Percentiles rank a stretch among this genome's conserved stretches.
These are phyloP conservation scores for Musa balbisiana DNA, from an alignment of 202 grass and related monocot genomes.

Conservation along the genomic window DNA sequence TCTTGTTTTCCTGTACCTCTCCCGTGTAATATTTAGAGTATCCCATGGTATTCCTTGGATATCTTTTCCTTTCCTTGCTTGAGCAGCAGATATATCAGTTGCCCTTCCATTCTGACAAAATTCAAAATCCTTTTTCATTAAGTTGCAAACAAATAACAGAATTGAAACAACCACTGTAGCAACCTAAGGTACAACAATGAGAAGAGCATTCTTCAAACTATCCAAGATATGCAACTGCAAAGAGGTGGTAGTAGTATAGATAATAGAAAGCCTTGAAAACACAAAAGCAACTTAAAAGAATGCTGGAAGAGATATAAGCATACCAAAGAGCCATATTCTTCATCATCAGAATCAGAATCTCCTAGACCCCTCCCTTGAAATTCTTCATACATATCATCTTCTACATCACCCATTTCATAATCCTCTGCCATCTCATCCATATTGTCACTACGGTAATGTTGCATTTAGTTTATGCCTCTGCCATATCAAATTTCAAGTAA, in stretches of 20 bases:
- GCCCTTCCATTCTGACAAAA: slow-evolving; percentile 54
- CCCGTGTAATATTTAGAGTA: slow-evolving; percentile 40
- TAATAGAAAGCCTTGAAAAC: neutral
- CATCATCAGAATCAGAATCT: slow-evolving; percentile 19
- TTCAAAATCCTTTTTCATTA: neutral
- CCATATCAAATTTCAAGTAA: neutral
- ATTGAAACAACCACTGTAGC: slow-evolving; percentile 18
- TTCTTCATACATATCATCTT: slow-evolving; percentile 17
- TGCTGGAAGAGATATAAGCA: slow-evolving; percentile 17
- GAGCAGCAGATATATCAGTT: slow-evolving; percentile 63
- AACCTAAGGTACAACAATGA: neutral
- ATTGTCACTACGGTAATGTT: slow-evolving; percentile 43
- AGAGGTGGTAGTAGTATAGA: neutral
- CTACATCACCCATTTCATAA: slow-evolving; percentile 40
- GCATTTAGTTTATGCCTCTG: slow-evolving; percentile 35
- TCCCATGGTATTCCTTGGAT: slow-evolving; percentile 91
- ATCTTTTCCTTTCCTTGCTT: slow-evolving; percentile 84
- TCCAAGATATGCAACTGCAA: neutral
- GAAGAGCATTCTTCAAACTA: neutral
- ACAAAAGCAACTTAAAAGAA: neutral
- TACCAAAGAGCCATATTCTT: slow-evolving; percentile 18
- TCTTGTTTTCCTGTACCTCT: slow-evolving; percentile 62
- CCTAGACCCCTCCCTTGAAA: slow-evolving; percentile 12
- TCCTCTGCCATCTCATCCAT: slow-evolving; percentile 70
- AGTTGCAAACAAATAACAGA: slow-evolving; percentile 25